Conservation (phyloP, 768 basidiomycete genomes). For the Amanita subjunquillea region DNA sequence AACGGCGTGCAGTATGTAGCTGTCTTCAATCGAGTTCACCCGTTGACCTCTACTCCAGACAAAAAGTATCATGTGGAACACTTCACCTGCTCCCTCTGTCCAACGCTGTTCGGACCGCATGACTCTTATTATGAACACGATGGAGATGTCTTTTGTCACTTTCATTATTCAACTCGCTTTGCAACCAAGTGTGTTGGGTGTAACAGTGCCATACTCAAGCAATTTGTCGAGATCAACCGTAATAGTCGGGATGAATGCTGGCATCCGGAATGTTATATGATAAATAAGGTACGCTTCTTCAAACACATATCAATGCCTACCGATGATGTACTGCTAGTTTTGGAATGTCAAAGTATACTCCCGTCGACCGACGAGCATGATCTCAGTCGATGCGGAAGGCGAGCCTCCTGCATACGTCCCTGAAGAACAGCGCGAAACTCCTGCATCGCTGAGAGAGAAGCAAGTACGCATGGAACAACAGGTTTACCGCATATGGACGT, state of each 20-base stretch:
- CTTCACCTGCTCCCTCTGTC: conserved; percentile 95
- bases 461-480: conserved; percentile 94
- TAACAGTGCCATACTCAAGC: conserved; percentile 94
- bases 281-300: conserved; percentile 72
- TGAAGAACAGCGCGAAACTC: conserved; percentile 75
- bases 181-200: conserved; percentile 98
- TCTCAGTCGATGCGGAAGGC: conserved; percentile 39
- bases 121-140: conserved; percentile 99
- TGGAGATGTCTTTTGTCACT: conserved; percentile 97
- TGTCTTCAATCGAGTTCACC: conserved; percentile 5
- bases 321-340: conserved; percentile 43
- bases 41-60: conserved; percentile 37
- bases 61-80: conserved; percentile 99
- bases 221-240: conserved; percentile 98
- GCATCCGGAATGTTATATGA: conserved; percentile 99
- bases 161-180: conserved; percentile 97
- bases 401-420: conserved; percentile 51
- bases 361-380: conserved; percentile 55
- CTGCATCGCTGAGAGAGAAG: conserved; percentile 74
- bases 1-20: conserved; percentile 84
- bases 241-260: conserved; percentile 98
- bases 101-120: conserved; percentile 92
- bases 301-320: neutral
- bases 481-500: conserved; percentile 99
- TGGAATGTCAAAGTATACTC: conserved; percentile 96